phyloP scores from a whole-genome alignment of 2,329 filamentous ascomycete species.

The Aspergillus bombycis region DNA sequence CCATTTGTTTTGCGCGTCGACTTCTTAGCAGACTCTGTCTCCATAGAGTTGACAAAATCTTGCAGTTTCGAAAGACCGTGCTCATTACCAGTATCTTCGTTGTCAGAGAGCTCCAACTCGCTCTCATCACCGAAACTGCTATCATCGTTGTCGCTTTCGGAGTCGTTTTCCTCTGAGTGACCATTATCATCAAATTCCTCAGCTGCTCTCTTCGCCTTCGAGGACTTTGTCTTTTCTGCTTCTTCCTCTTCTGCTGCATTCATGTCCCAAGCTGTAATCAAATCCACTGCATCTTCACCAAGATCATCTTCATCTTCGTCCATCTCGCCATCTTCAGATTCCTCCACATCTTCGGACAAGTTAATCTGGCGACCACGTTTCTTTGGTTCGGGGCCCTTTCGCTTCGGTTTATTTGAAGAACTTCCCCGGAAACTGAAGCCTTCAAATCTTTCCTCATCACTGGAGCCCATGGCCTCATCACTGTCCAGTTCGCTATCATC shows the following conservation, averaged over 20 bases:
- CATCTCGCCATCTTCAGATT: conserved; percentile 43
- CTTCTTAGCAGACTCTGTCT: conserved; percentile 42
- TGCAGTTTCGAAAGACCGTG: conserved; percentile 66
- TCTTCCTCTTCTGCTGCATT: conserved; percentile 49
- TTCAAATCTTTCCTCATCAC: conserved; percentile 83
- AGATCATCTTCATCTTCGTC: conserved; percentile 64
- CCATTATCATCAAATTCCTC: conserved; percentile 33
- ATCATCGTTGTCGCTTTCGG: conserved; percentile 53
- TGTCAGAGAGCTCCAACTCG: conserved; percentile 46
- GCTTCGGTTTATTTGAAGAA: conserved; percentile 46
- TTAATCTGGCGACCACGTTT: conserved; percentile 46
- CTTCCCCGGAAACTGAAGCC: conserved; percentile 71
- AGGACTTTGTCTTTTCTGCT: conserved; percentile 29
- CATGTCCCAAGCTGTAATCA: conserved; percentile 64
- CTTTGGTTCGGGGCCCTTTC: conserved; percentile 25
- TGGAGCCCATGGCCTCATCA: conserved; percentile 84
- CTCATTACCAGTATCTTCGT: conserved; percentile 46
- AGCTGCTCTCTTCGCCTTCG: conserved; percentile 32
- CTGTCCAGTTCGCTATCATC: conserved; percentile 72
- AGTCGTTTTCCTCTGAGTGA: conserved; percentile 39
- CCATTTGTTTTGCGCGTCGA: conserved; percentile 41
- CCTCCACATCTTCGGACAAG: conserved; percentile 55
- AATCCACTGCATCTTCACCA: conserved; percentile 65
- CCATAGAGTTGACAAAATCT: conserved; percentile 69
- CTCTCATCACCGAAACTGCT: conserved; percentile 47